Conservation (phyloP, 2,329 filamentous ascomycete genomes). For the Trichoderma afroharzianum region DNA sequence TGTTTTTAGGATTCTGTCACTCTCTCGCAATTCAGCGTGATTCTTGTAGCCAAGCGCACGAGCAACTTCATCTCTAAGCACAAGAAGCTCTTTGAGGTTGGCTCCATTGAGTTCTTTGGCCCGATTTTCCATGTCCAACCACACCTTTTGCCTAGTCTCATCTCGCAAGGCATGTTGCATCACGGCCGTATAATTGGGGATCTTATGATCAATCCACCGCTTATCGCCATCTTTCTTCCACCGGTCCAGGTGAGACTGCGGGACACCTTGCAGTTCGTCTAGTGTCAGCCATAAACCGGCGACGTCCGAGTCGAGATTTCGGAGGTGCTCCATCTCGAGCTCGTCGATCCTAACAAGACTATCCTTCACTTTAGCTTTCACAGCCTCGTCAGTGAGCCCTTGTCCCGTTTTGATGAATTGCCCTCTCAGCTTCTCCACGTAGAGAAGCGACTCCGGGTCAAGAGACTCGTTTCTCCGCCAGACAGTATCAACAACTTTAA, state of each 20-base stretch:
- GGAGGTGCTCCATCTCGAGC: slow-evolving; percentile 30
- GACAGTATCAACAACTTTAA: slow-evolving; percentile 53
- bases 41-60: slow-evolving; percentile 65
- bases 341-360: background rate
- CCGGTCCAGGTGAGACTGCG: slow-evolving; percentile 58
- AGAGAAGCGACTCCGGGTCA: background rate
- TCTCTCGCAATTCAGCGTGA: slow-evolving; percentile 13
- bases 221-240: slow-evolving; percentile 16
- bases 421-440: background rate
- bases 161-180: background rate
- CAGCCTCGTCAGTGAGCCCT: background rate
- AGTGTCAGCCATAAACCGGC: slow-evolving; percentile 68
- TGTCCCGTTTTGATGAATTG: slow-evolving; percentile 8
- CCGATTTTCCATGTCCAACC: slow-evolving; percentile 73
- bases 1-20: slow-evolving; percentile 12
- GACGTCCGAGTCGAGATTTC: slow-evolving; percentile 72
- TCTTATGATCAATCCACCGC: slow-evolving; percentile 10
- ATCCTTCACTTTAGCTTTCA: background rate
- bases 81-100: slow-evolving; percentile 65
- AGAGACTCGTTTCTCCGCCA: slow-evolving; percentile 22
- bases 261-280: slow-evolving; percentile 68
- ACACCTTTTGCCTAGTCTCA: slow-evolving; percentile 59
- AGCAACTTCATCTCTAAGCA: slow-evolving; percentile 68
- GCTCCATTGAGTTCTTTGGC: slow-evolving; percentile 55
- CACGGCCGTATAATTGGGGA: slow-evolving; percentile 12